Base-by-base conservation (phyloP, 441 rosid species). In the Pelargonium australe region DNA sequence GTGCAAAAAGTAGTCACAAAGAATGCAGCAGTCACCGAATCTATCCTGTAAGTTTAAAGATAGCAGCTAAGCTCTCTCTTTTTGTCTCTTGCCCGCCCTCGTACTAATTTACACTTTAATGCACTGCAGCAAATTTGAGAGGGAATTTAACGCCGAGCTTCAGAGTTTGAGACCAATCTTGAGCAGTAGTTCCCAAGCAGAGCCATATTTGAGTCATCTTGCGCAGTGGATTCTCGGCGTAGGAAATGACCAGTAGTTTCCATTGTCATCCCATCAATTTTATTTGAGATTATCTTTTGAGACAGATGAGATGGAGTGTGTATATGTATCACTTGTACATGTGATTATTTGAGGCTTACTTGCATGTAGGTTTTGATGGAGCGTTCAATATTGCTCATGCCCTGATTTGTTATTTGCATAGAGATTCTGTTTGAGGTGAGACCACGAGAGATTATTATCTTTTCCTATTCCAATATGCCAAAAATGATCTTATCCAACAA, bases 141-240 rank as follows among this genome's bases (percentile, higher is more conserved):
- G 78, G 79, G 97, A 92, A 62, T 95, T 90, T 76, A 90, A 87
- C 77, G 69, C 86, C 0, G 99, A 92, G 85, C 88, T 90, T 80
- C 90, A 89, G 80, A 90, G 85, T 81, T 83, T 95, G 65, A 92
- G 95, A 82, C 92, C 89, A 34, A 83, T 86, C 43, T 76, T 92
- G 81, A 89, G 96, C 82, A 85, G 77, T 68, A 88, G 85, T 75
- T 87, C 98, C 45, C 98, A 89, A 78, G 91, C 92, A 64, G 96
- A 95, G 74, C 99, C 99, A 13, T 85, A 92, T 81, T 80, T 92
- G 84, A 90, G 90, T 71, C 99, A 90, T 84, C 98, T 95, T 74
- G 91, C 98, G 63, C 97, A 92, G 78, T 89, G 88, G 89, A 85
- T 95, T 76, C 95, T 95, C 16, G 97, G 98, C 7, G 83, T 80